phyloP scores from a whole-genome alignment of 148 eudicot genomes.

The Rheum nobile region DNA sequence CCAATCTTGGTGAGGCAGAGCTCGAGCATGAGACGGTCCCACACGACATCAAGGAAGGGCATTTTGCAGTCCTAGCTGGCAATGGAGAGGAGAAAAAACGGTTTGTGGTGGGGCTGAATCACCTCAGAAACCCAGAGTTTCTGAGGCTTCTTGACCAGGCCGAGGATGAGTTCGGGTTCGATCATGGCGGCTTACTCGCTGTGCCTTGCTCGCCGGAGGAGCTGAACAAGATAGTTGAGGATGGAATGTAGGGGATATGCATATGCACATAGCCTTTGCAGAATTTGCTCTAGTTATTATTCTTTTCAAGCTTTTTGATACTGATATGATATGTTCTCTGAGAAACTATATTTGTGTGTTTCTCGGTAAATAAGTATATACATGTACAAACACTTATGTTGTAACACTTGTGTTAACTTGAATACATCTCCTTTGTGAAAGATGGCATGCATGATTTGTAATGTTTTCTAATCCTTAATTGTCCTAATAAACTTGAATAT shows the following conservation, averaged over 20 bases:
- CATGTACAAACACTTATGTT: neutral
- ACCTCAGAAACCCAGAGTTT: constrained; percentile 6
- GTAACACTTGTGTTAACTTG: neutral
- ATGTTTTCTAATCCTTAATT: too few species aligned
- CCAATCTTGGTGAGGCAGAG: neutral
- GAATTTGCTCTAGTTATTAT: neutral
- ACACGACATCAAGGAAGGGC: constrained; percentile 4
- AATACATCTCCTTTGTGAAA: neutral
- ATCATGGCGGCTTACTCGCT: constrained; percentile 2
- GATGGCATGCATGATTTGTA: too few species aligned
- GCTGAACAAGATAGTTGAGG: neutral
- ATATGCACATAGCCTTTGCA: neutral
- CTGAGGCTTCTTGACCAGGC: constrained; percentile 7
- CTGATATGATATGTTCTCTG: neutral
- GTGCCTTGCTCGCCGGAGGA: constrained; percentile 8
- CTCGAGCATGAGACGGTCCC: neutral
- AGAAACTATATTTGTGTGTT: neutral
- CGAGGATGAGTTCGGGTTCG: constrained; percentile 10
- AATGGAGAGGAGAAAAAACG: neutral
- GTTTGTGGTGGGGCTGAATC: constrained; percentile 5
- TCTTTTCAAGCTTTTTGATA: neutral
- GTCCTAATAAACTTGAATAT: too few species aligned
- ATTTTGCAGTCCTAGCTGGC: constrained; percentile 11
- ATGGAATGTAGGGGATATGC: neutral
- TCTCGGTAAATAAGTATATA: neutral